phyloP scores from a whole-genome alignment of 306 rosid species.

The Datisca glomerata region DNA sequence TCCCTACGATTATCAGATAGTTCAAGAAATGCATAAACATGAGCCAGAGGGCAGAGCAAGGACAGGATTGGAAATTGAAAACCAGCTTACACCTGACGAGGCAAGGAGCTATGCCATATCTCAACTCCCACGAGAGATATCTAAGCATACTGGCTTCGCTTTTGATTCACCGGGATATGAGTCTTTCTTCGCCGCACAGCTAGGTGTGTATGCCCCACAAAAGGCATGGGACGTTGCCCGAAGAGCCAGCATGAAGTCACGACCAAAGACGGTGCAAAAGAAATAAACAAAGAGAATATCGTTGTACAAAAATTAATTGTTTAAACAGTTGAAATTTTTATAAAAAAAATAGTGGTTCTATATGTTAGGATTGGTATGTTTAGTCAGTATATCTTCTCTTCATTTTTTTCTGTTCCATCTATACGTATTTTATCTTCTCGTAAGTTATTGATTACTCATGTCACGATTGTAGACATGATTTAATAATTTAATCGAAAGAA shows the following conservation, averaged over 20 bases:
- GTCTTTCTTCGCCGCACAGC: conserved; percentile 84
- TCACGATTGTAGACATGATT: too few relatives aligned
- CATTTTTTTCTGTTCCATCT: too few relatives aligned
- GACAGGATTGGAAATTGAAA: conserved; percentile 49
- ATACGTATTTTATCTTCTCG: too few relatives aligned
- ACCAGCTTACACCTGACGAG: conserved; percentile 53
- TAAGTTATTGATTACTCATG: too few relatives aligned
- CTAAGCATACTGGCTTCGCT: conserved; percentile 91
- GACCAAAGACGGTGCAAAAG: conserved; percentile 31
- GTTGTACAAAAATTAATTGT: conserved; percentile 49
- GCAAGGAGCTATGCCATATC: conserved; percentile 76
- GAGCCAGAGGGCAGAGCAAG: conserved; percentile 51
- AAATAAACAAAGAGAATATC: conserved; percentile 30
- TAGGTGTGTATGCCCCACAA: conserved; percentile 65
- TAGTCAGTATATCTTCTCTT: too few relatives aligned
- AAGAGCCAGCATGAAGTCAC: conserved; percentile 70
- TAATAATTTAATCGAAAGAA: too few relatives aligned
- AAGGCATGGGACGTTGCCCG: conserved; percentile 98
- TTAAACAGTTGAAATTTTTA: too few relatives aligned
- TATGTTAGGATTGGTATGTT: too few relatives aligned
- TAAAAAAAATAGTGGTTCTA: too few relatives aligned
- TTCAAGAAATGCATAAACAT: conserved; percentile 77
- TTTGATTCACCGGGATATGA: conserved; percentile 93
- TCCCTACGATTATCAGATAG: conserved; percentile 86
- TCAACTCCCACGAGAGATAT: conserved; percentile 67